A percentile compares a stretch with the other conserved stretches of the same genome.
Evolutionary conservation across 2,329 filamentous ascomycete genomes (phyloP).

Genomic region (Diaporthe eres): DNA sequence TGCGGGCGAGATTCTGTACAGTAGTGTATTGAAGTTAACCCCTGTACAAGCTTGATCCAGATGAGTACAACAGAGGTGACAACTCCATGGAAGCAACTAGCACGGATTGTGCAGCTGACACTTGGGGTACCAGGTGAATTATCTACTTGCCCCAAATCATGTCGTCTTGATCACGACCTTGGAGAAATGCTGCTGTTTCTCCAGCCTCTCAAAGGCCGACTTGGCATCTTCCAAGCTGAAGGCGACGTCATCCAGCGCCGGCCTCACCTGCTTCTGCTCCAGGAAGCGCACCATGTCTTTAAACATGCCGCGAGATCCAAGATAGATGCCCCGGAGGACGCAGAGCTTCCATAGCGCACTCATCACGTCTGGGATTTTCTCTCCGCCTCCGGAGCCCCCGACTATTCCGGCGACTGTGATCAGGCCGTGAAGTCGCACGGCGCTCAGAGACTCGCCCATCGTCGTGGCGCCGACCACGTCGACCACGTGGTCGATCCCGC

Average conservation of each 20-base stretch:
- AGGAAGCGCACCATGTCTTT: constrained; percentile 50
- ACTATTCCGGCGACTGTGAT: constrained; percentile 52
- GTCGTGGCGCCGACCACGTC: constrained; percentile 78
- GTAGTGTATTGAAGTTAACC: not conserved
- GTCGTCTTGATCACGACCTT: constrained; percentile 51
- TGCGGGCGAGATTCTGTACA: not conserved
- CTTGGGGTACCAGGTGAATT: not conserved
- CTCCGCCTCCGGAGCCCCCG: constrained; percentile 47
- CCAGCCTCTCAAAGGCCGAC: constrained; percentile 51
- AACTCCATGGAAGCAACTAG: not conserved
- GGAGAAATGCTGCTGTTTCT: constrained; percentile 54
- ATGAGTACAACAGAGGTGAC: not conserved
- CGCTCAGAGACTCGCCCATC: constrained; percentile 67
- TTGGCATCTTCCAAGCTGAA: constrained; percentile 51
- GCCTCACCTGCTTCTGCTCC: constrained; percentile 50
- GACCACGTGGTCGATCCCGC: constrained; percentile 73
- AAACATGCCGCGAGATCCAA: constrained; percentile 48
- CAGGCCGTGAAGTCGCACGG: constrained; percentile 56
- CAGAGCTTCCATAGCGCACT: constrained; percentile 47
- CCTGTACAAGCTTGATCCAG: not conserved
- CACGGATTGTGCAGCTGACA: not conserved
- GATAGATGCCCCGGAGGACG: constrained; percentile 49
- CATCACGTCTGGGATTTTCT: constrained; percentile 45
- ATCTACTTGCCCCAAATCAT: constrained; percentile 43
- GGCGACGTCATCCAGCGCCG: constrained; percentile 50